Conservation (phyloP, 2,329 filamentous ascomycete genomes). For the Hymenoscyphus linearis region DNA sequence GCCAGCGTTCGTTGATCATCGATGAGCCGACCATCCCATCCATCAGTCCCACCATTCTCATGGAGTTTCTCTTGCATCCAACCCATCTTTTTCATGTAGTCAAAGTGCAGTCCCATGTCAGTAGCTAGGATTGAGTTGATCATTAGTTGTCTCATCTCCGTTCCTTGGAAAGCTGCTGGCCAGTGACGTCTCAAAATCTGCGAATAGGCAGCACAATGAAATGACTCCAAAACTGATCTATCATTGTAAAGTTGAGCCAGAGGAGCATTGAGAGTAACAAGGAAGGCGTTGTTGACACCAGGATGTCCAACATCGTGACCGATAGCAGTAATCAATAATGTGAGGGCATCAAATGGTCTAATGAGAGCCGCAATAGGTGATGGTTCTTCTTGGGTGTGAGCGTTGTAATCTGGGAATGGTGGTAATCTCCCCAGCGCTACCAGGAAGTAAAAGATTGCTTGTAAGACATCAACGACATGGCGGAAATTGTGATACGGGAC, state of each 20-base stretch:
- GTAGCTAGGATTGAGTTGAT: constrained; percentile 97
- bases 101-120: constrained; percentile 95
- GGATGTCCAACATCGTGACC: constrained; percentile 97
- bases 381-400: constrained; percentile 4
- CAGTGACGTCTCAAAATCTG: constrained; percentile 92
- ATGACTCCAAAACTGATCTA: constrained; percentile 91
- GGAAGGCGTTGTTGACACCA: constrained; percentile 95
- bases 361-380: constrained; percentile 70
- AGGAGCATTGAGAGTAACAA: constrained; percentile 86
- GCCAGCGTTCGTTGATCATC: constrained; percentile 73
- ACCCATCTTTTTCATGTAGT: constrained; percentile 89
- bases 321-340: constrained; percentile 89
- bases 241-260: constrained; percentile 96
- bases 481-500: constrained; percentile 98
- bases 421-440: constrained; percentile 73
- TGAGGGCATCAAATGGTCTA: constrained; percentile 82
- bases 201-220: constrained; percentile 94
- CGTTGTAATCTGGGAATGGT: constrained; percentile 47
- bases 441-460: constrained; percentile 88
- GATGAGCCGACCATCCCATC: constrained; percentile 70
- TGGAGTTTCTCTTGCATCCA: constrained; percentile 73
- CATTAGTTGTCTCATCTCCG: constrained; percentile 80
- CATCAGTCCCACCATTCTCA: constrained; percentile 59
- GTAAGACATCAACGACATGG: constrained; percentile 92
- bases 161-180: constrained; percentile 75